Evolutionary conservation across 192 early-diverging fungal genomes (phyloP), one percentile per base, ranked within the genome.

Genomic region (Rhizophagus prolifer): DNA sequence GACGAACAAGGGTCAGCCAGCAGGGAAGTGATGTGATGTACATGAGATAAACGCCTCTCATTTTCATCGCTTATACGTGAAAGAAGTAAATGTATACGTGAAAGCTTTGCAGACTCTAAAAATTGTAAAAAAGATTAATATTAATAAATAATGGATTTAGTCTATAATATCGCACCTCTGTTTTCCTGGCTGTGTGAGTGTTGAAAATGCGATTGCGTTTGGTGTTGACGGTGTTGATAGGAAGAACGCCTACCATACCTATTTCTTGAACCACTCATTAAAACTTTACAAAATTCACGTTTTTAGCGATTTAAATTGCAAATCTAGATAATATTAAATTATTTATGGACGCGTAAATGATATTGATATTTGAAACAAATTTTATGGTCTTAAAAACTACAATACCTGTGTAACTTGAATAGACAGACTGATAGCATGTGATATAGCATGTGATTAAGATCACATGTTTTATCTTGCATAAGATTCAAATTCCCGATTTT

Each of bases 1-100:
- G 75, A 5, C 14, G 75, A 44, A 30, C 21, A 58, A 23, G 75
- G 30, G 16, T 76, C 75, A 1, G 16, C 13, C n/a, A 76, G 8
- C 41, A 68, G 8, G 4, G 26, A 26, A 10, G 26, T 36, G 9
- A 76, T 31, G 13, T 76, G 75, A 34, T 65, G 66, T 12, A 76
- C 30, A 34, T 50, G 30, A 6, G 62, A 19, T 25, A 25, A 13
- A 6, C 64, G 38, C n/a, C 75, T 54, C 4, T 76, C 75, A 54
- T 7, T 76, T 28, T 76, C 75, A 16, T 76, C 75, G 19, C 44
- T 12, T 50, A 76, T 66, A 21, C 75, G 63, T 23, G 75, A 76
- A 50, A 76, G 31, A 19, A 68, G 23, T n/a, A 4, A n/a, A 13
- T 76, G 14, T 46, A 76, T 21, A 1, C 75, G 75, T 10, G 75